A percentile compares a stretch with the other conserved stretches of the same genome.
phyloP scores from a whole-genome alignment of 106 monocot genomes.

The Amphibolis antarctica region DNA sequence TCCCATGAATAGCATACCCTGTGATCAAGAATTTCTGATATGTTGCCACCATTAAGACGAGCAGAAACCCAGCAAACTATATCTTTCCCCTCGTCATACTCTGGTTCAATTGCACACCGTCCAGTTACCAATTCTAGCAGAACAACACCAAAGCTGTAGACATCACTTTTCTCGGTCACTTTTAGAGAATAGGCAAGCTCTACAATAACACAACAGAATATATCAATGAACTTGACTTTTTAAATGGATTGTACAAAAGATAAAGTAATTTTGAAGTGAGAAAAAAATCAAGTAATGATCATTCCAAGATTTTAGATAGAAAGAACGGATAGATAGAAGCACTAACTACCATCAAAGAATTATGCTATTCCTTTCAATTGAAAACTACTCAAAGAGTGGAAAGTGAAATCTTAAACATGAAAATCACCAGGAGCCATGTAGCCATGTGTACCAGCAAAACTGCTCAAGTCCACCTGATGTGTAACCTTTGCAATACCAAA shows the following conservation, averaged over 20 bases:
- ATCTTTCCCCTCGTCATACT: conserved; percentile 69
- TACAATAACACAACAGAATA: conserved; percentile 14
- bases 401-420: not conserved
- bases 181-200: conserved; percentile 69
- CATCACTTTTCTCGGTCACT: conserved; percentile 67
- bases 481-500: conserved; percentile 64
- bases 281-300: too few species aligned
- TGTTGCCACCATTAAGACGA: conserved; percentile 16
- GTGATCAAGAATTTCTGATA: conserved; percentile 36
- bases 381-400: not conserved
- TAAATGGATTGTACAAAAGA: too few species aligned
- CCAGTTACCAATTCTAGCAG: conserved; percentile 76
- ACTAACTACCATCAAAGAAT: too few species aligned
- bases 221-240: too few species aligned
- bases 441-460: conserved; percentile 78
- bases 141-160: conserved; percentile 82
- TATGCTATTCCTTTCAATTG: too few species aligned
- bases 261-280: too few species aligned
- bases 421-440: conserved; percentile 81
- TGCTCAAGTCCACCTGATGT: conserved; percentile 25
- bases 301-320: too few species aligned
- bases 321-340: too few species aligned
- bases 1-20: conserved; percentile 11
- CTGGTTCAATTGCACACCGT: conserved; percentile 25
- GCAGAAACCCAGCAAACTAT: conserved; percentile 69